A percentile compares a stretch with the other conserved stretches of the same genome.
These are phyloP conservation scores for Huntiella omanensis DNA, from an alignment of 2,329 filamentous ascomycete species.

Conservation along the genomic window DNA sequence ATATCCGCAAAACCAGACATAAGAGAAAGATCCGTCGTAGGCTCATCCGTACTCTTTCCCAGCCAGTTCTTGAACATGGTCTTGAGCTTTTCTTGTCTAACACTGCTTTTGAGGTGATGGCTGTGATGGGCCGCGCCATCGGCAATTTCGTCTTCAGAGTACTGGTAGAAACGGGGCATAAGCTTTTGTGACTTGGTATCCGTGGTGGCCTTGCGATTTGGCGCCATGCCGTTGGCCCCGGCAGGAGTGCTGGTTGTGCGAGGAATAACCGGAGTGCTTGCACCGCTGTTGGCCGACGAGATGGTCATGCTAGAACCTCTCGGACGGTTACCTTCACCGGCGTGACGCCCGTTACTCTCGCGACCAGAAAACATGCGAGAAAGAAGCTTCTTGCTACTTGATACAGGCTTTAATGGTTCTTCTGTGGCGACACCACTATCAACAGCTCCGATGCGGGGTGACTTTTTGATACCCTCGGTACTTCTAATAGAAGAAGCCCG, in stretches of 20 bases:
- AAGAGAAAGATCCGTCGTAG: constrained; percentile 70
- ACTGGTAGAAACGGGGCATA: constrained; percentile 9
- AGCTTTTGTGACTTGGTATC: constrained; percentile 2
- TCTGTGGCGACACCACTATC: constrained; percentile 4
- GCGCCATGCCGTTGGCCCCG: background rate
- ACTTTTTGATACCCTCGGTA: constrained; percentile 8
- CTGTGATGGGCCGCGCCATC: constrained; percentile 69
- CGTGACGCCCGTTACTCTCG: constrained; percentile 3
- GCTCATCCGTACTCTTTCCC: constrained; percentile 60
- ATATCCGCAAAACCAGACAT: constrained; percentile 95
- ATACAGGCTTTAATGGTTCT: constrained; percentile 8
- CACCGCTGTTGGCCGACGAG: constrained; percentile 2
- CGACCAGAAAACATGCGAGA: constrained; percentile 10
- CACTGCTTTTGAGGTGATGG: constrained; percentile 75
- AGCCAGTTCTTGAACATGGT: constrained; percentile 81
- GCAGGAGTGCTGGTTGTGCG: constrained; percentile 8
- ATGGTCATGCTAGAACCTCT: constrained; percentile 11
- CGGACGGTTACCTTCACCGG: constrained; percentile 8
- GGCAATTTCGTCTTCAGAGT: constrained; percentile 32
- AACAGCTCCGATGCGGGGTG: constrained; percentile 1
- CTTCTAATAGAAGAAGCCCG: constrained; percentile 11
- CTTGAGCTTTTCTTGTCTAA: constrained; percentile 82
- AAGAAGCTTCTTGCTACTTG: constrained; percentile 9
- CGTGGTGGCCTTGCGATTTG: constrained; percentile 5
- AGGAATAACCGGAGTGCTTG: background rate